A percentile compares a stretch with the other conserved stretches of the same genome.
These are phyloP conservation scores for Poteriospumella lacustris DNA, from an alignment of 108 stramenopile genomes.

Conservation along the genomic window DNA sequence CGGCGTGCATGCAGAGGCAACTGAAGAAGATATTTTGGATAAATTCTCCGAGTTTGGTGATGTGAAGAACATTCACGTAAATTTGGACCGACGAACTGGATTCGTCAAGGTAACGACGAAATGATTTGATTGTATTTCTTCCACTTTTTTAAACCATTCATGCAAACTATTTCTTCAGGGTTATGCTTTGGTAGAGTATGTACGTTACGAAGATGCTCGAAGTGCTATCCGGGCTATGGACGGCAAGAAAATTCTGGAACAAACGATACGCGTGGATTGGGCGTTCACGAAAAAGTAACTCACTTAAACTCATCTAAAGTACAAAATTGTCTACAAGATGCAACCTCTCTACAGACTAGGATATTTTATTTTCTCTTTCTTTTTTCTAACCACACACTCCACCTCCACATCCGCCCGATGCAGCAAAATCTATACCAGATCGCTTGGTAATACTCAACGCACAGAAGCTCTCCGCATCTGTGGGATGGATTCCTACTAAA, in stretches of 20 bases:
- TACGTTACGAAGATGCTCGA: constrained; percentile 45
- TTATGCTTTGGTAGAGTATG: constrained; percentile 54
- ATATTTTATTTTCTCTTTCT: too few species aligned
- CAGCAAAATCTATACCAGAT: constrained; percentile 33
- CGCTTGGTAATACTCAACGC: constrained; percentile 39
- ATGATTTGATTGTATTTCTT: background rate
- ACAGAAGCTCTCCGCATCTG: constrained; percentile 48
- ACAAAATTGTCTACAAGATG: too few species aligned
- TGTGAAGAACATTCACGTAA: constrained; percentile 55
- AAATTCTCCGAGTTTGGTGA: constrained; percentile 44
- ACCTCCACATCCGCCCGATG: constrained; percentile 42
- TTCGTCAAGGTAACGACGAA: constrained; percentile 35
- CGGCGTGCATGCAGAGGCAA: constrained; percentile 63
- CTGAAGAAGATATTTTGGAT: constrained; percentile 59
- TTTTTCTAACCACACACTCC: constrained; percentile 46
- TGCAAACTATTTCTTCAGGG: constrained; percentile 35
- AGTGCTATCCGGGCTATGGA: constrained; percentile 57
- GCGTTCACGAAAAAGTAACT: constrained; percentile 48
- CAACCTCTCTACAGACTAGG: too few species aligned
- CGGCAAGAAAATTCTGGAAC: constrained; percentile 55
- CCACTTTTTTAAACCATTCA: background rate
- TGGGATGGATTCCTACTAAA: constrained; percentile 17
- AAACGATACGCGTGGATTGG: constrained; percentile 59
- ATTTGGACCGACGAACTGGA: constrained; percentile 61
- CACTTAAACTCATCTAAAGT: too few species aligned